phyloP scores from a whole-genome alignment of 2,329 filamentous ascomycete species.

The Stachybotrys elegans region DNA sequence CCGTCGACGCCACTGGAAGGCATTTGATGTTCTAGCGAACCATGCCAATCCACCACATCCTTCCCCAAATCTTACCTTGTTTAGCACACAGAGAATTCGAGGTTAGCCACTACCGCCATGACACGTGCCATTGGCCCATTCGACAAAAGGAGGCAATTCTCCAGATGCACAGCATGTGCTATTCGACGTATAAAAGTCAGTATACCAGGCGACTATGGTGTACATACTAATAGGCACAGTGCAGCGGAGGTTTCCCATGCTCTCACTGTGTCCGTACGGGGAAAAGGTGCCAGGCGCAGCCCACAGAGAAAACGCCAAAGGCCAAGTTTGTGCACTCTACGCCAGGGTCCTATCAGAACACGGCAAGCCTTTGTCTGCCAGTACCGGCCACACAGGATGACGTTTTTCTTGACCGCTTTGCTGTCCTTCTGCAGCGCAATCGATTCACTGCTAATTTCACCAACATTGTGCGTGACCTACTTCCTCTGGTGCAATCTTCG shows the following conservation, averaged over 20 bases:
- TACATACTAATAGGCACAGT: conserved; percentile 11
- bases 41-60: too few relatives aligned
- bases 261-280: conserved; percentile 18
- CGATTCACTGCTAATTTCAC: conserved; percentile 14
- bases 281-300: conserved; percentile 15
- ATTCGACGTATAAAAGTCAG: conserved; percentile 20
- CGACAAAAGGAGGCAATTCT: conserved; percentile 17
- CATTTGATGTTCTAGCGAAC: too few relatives aligned
- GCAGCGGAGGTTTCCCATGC: conserved; percentile 18
- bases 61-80: too few relatives aligned
- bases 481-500: conserved; percentile 12
- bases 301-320: rapidly evolving
- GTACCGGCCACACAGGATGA: background rate
- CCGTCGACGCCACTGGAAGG: too few relatives aligned
- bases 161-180: conserved; percentile 20
- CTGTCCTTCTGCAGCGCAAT: conserved; percentile 10
- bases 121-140: conserved; percentile 17
- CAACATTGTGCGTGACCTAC: conserved; percentile 5
- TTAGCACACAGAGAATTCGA: too few relatives aligned
- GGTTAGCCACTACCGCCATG: too few relatives aligned
- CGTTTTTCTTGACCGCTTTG: conserved; percentile 13
- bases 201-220: background rate
- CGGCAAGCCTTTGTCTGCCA: background rate
- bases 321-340: conserved; percentile 10
- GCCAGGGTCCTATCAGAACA: background rate